Evolutionary conservation across 192 early-diverging fungal genomes (phyloP).

Genomic region (Polychytrium aggregatum): DNA sequence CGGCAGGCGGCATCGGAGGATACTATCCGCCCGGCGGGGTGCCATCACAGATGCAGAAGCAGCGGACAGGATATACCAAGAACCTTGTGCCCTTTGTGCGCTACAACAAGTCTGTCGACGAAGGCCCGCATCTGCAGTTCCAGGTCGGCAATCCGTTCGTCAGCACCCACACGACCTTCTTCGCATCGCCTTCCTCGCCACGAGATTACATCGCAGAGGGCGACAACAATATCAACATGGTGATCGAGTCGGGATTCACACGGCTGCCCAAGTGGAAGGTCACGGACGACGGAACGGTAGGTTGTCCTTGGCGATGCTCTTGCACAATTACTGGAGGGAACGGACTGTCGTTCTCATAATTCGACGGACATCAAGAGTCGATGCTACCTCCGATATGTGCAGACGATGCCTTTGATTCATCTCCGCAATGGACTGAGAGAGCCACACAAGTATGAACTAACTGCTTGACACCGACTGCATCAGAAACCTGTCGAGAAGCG

Average conservation of each 20-base stretch:
- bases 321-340: not conserved
- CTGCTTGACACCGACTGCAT: not conserved
- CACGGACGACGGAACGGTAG: slow-evolving; percentile 24
- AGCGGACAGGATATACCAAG: slow-evolving; percentile 30
- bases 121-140: slow-evolving; percentile 21
- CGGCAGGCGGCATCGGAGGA: too few relatives aligned
- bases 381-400: not conserved
- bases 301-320: not conserved
- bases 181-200: slow-evolving; percentile 4
- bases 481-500: not conserved
- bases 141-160: not conserved
- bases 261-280: slow-evolving; percentile 23
- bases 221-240: slow-evolving; percentile 11
- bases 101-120: slow-evolving; percentile 31
- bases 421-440: not conserved
- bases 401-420: not conserved
- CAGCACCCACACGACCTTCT: not conserved
- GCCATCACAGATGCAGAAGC: slow-evolving; percentile 17
- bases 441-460: too few relatives aligned
- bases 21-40: too few relatives aligned
- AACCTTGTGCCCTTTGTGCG: slow-evolving; percentile 28
- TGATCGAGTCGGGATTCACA: slow-evolving; percentile 29
- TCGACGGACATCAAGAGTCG: not conserved
- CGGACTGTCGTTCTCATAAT: slow-evolving; percentile 2
- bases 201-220: slow-evolving; percentile 2